Conservation (phyloP, 352 stramenopile species). For the Chrysophaeum taylorii region DNA sequence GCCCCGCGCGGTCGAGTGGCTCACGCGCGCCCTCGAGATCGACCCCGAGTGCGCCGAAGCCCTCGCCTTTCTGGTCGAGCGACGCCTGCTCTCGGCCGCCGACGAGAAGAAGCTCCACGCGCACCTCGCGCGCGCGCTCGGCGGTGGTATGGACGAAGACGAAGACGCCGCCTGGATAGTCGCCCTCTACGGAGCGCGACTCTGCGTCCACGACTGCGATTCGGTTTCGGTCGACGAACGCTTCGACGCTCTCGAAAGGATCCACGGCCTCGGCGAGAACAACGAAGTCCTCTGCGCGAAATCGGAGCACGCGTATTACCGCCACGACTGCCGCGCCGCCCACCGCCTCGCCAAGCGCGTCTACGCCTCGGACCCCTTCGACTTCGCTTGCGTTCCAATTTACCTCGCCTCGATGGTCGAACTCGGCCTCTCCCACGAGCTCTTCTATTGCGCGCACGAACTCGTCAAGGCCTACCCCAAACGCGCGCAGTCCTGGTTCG, state of each 20-base stretch:
- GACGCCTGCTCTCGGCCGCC: constrained; percentile 1
- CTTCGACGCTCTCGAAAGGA: not conserved
- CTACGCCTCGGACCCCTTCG: not conserved
- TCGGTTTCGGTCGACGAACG: not conserved
- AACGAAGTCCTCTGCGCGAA: not conserved
- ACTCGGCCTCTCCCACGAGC: constrained; percentile 75
- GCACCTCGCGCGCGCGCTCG: not conserved
- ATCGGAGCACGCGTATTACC: not conserved
- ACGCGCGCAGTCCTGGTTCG: constrained; percentile 82
- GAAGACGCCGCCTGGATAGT: not conserved
- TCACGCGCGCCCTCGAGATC: constrained; percentile 41
- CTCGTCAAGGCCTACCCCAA: constrained; percentile 86
- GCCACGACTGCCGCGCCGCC: not conserved
- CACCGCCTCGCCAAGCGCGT: not conserved
- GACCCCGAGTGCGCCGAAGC: constrained; percentile 42
- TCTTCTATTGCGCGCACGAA: constrained; percentile 89
- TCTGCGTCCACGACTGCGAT: not conserved
- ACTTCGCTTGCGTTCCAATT: constrained; percentile 26
- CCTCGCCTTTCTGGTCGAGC: constrained; percentile 37
- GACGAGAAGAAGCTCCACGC: not conserved
- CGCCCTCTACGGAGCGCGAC: constrained; percentile 4
- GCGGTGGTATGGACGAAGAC: too few relatives aligned
- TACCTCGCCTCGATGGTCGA: constrained; percentile 75
- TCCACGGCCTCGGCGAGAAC: constrained; percentile 6
- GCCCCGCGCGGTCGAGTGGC: constrained; percentile 33